phyloP scores from a whole-genome alignment of 768 basidiomycete genomes.

The Cytidiella melzeri region DNA sequence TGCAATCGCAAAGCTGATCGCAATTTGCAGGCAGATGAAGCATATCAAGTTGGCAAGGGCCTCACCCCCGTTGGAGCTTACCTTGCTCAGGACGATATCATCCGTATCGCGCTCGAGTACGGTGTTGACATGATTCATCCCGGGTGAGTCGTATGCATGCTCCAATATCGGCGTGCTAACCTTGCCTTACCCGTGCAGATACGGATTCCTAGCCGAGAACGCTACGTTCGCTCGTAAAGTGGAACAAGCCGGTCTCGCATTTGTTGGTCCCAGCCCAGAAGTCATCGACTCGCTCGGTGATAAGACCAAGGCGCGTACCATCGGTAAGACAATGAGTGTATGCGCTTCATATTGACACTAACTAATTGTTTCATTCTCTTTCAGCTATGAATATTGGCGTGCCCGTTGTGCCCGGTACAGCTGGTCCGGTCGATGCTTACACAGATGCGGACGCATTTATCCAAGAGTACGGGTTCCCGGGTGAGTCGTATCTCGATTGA shows the following conservation, averaged over 20 bases:
- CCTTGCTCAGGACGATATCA: conserved; percentile 96
- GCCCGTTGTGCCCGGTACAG: conserved; percentile 96
- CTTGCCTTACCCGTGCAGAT: conserved; percentile 45
- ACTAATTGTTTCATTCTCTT: conserved; percentile 1
- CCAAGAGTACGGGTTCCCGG: conserved; percentile 93
- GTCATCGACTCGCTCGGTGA: conserved; percentile 97
- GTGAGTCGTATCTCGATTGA: conserved; percentile 29
- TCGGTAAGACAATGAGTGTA: conserved; percentile 44
- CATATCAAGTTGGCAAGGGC: conserved; percentile 96
- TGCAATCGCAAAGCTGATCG: no score
- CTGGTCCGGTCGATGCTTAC: conserved; percentile 83
- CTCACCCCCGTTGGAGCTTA: conserved; percentile 95
- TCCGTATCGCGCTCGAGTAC: conserved; percentile 92
- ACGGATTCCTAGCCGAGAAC: conserved; percentile 97
- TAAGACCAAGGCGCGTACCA: conserved; percentile 93
- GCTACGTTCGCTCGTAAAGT: conserved; percentile 96
- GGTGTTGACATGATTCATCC: conserved; percentile 99
- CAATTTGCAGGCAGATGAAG: conserved; percentile 85
- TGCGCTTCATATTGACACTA: conserved; percentile 4
- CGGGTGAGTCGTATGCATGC: conserved; percentile 46
- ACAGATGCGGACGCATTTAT: conserved; percentile 83
- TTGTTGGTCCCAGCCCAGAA: conserved; percentile 92
- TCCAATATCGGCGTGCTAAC: not conserved
- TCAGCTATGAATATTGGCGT: conserved; percentile 86
- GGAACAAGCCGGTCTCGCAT: conserved; percentile 94